Base-by-base conservation (phyloP, 352 stramenopile genomes). In the Phytophthora ohioensis region DNA sequence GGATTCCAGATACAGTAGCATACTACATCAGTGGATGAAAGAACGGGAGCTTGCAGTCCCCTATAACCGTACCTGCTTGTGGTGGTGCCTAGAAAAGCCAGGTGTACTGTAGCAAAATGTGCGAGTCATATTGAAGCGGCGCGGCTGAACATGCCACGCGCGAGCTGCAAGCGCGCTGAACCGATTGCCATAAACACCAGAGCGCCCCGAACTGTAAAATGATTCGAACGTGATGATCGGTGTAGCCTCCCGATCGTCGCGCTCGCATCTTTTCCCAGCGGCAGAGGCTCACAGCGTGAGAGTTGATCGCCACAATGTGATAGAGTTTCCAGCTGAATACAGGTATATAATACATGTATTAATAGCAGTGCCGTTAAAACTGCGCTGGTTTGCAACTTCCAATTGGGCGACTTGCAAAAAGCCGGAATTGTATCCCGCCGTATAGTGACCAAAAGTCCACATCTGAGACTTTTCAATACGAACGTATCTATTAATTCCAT, bases 181-280 rank as follows among this genome's bases (percentile, higher is more conserved):
- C 56, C 21, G 27, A 38, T 42, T 60, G 64, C 31, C 64, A 57
- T 55, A 53, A 59, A 59, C 63, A 43, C 38, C 48, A 12, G 34
- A 55, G 12, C 21, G 21, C 46, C 55, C 61, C 34, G 34, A 49
- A 61, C 51, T 62, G 34, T 49, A 49, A 51, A 62, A 61, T 55
- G 60, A 67, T 67, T 62, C 51, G 32, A 62, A 45, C 63, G 45
- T 27, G 54, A 54, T 59, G 55, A 70, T 65, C 47, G 7, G 56
- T 67, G 57, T 56, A 67, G 56, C 56, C 51, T 67, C 32, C 56
- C 45, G 55, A 67, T 57, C 64, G 17, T 47, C 57, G 17, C 57
- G 39, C 57, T 71, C 64, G 39, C 49, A 69, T 68, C 61, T 51
- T 62, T 67, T 65, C 54, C 48, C 64, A 49, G 53, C n/a, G 64